Conservation (phyloP, 164 flowering plant species). For the Houttuynia cordata region DNA sequence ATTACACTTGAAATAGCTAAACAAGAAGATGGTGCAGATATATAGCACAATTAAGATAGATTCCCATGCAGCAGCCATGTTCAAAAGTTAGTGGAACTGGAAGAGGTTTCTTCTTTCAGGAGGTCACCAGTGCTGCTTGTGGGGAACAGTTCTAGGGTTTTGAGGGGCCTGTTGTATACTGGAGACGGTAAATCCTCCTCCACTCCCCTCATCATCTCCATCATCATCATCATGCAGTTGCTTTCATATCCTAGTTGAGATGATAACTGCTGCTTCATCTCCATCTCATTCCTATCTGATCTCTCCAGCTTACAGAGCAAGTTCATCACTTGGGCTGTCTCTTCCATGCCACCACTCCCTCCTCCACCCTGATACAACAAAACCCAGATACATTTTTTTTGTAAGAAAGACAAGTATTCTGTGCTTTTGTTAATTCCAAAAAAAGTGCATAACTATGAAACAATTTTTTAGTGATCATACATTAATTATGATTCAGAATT, state of each 20-base stretch:
- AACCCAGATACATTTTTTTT: neutral
- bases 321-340: constrained; percentile 14
- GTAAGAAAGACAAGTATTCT: neutral
- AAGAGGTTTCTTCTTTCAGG: constrained; percentile 30
- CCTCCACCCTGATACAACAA: neutral
- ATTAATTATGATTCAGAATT: constrained; percentile 3
- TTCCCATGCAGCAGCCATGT: neutral
- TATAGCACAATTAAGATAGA: neutral
- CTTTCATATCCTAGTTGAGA: constrained; percentile 11
- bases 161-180: constrained; percentile 21
- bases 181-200: neutral
- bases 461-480: neutral
- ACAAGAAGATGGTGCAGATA: neutral
- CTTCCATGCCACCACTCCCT: constrained; percentile 15
- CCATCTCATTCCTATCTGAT: constrained; percentile 10
- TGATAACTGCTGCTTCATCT: constrained; percentile 8
- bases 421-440: neutral
- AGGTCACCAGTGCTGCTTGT: constrained; percentile 23
- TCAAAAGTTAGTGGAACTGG: constrained; percentile 9
- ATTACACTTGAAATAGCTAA: neutral
- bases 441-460: neutral
- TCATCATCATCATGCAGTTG: constrained; percentile 34
- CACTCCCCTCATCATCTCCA: constrained; percentile 8
- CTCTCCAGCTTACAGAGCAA: constrained; percentile 19
- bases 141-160: constrained; percentile 66